Base-by-base conservation (phyloP, 1,139 yeast genomes). In the Debaryomyces robertsiae region DNA sequence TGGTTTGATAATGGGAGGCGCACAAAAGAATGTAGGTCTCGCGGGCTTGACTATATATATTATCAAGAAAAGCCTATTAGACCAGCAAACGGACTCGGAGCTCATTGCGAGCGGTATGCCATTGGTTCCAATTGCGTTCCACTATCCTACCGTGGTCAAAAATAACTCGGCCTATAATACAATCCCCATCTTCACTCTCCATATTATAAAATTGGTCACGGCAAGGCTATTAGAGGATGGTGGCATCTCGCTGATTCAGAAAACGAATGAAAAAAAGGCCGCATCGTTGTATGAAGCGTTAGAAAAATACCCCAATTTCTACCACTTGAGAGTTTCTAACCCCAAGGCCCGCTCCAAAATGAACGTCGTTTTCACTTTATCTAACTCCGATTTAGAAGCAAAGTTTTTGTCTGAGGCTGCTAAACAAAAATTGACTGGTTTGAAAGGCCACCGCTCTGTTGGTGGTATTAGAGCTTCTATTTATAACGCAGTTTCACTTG, bases 381-480 rank as follows among this genome's bases (percentile, higher is more conserved):
- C 79, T 28, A 79, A 73, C 28, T 72, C 66, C 7, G 86, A 79
- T 2, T 62, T 80, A 42, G 96, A 90, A 55, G 74, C 75, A 3
- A 68, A 75, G 48, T 91, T 91, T 65, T 58, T 91, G 46, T 68
- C 78, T 46, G 81, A 74, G 39, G 80, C 78, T 18, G 77, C 67
- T 32, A 71, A 60, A 30, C 71, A 69, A 15, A 58, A 63, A 1
- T 71, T 91, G 48, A 68, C 80, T 10, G 98, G 97, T 3, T 74
- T 93, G 55, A 89, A 91, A 67, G 98, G 98, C 19, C 98, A 93
- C 62, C 80, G 98, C 62, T 87, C 96, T 7, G 98, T 93, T 36
- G 98, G 98, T 36, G 98, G 98, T 29, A 85, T 91, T 68, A 84
- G 98, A 65, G 93, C 95, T 15, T 90, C 97, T 10, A 73, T 90